These are phyloP conservation scores for Trichoderma sp. DNA, from an alignment of 2,329 filamentous ascomycete species.

Conservation along the genomic window DNA sequence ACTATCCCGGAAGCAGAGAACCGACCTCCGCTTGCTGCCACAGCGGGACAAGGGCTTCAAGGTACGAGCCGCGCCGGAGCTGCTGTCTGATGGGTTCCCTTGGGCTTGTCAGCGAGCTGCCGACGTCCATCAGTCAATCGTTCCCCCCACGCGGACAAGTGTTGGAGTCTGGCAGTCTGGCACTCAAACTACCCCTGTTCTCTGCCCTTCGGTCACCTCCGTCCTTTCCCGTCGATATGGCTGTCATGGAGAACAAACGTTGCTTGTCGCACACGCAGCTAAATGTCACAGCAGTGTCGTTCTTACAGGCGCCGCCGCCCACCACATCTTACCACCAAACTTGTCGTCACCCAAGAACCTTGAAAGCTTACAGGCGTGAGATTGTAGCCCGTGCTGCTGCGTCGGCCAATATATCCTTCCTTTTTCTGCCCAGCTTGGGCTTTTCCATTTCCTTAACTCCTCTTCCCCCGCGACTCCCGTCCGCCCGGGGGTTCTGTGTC, in stretches of 20 bases:
- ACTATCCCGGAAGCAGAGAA: slow-evolving; percentile 21
- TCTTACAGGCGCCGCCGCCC: slow-evolving; percentile 10
- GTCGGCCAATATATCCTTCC: slow-evolving; percentile 6
- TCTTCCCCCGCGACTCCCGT: slow-evolving; percentile 15
- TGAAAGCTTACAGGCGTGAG: not conserved
- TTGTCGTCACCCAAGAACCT: not conserved
- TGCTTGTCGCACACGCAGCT: slow-evolving; percentile 12
- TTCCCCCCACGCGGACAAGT: slow-evolving; percentile 20
- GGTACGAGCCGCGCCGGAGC: slow-evolving; percentile 16
- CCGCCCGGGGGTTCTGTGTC: slow-evolving; percentile 25
- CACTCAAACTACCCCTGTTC: not conserved
- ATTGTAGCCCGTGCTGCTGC: not conserved
- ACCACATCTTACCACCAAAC: not conserved
- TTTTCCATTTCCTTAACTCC: slow-evolving; percentile 10
- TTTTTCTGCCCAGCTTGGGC: slow-evolving; percentile 1
- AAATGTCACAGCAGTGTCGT: slow-evolving; percentile 9
- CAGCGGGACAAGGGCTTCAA: slow-evolving; percentile 16
- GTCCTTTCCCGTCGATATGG: slow-evolving; percentile 10
- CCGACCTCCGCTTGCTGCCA: slow-evolving; percentile 13
- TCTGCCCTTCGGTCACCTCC: not conserved
- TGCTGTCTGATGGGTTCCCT: slow-evolving; percentile 16
- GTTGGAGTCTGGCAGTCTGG: slow-evolving; percentile 2
- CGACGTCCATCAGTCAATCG: slow-evolving; percentile 18
- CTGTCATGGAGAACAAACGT: not conserved
- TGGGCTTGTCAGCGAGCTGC: slow-evolving; percentile 10